These are phyloP conservation scores for Chrysosporium queenslandicum DNA, from an alignment of 2,329 filamentous ascomycete genomes.

Conservation along the genomic window DNA sequence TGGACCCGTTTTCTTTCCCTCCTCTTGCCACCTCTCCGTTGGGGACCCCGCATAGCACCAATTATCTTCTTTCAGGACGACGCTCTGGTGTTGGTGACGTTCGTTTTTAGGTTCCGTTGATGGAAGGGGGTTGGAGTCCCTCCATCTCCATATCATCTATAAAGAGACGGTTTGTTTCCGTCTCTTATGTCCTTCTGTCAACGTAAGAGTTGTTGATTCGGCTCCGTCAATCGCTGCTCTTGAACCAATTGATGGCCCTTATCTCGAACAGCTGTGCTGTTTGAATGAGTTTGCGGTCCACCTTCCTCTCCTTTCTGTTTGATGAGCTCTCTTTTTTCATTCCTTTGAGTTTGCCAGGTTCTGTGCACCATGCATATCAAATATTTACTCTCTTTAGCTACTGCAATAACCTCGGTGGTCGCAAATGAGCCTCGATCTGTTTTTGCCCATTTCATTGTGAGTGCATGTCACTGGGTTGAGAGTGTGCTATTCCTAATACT, in stretches of 20 bases:
- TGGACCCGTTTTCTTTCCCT: too few species aligned
- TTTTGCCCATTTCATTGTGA: conserved; percentile 31
- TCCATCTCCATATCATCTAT: too few species aligned
- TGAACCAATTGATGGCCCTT: not conserved
- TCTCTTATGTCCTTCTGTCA: not conserved
- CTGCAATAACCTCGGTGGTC: conserved; percentile 8
- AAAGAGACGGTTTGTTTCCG: not conserved
- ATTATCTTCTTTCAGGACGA: too few species aligned
- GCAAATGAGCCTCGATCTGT: conserved; percentile 22
- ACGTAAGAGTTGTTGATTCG: not conserved
- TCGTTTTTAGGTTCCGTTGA: too few species aligned
- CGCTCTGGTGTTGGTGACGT: too few species aligned
- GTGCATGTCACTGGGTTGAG: conserved; percentile 5
- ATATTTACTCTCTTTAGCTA: conserved; percentile 16
- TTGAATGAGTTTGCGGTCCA: not conserved
- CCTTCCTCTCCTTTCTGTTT: not conserved
- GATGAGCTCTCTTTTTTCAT: not conserved
- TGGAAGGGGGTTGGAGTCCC: too few species aligned
- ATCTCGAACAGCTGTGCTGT: not conserved
- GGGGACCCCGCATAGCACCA: too few species aligned
- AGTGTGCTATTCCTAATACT: not conserved
- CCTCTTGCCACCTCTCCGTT: too few species aligned
- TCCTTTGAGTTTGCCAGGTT: not conserved
- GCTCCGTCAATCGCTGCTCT: not conserved
- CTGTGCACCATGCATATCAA: conserved; percentile 11